Evolutionary conservation across 768 basidiomycete species (phyloP), one percentile per base, ranked within the genome.

Genomic region (Phanerochaete carnosa): DNA sequence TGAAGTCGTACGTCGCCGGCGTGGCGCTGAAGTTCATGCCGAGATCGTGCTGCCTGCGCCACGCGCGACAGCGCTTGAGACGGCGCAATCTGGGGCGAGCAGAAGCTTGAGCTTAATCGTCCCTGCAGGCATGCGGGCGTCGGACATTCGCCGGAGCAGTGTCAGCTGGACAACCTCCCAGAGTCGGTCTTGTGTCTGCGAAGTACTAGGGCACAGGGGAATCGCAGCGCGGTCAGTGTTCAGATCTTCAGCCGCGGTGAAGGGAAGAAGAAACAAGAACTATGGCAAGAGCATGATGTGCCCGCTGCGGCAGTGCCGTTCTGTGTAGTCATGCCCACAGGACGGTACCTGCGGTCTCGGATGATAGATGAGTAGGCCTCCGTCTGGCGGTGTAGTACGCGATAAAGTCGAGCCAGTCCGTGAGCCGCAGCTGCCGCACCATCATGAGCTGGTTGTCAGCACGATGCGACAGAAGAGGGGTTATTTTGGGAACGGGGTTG

Each of bases 131-230:
- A 89, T 83, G 82, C 76, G 51, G 91, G 78, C 0, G 76, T 81
- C n/a, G n/a, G n/a, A 91, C 85, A 15, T 69, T 82, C 1, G 80
- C 81, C 3, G 85, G 75, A 6, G 76, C 79, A 8, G 82, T n/a
- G n/a, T 83, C 19, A 86, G 77, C 64, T 90, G 75, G 5, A 87
- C 80, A n/a, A 90, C 76, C 5, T 77, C 89, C 88, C 90, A 92
- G 22, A 89, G 72, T 22, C 74, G 76, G 70, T 92, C 89, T 61
- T 82, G 68, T 6, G 83, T 79, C 85, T 89, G 61, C 37, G 37
- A 9, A n/a, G 23, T 15, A n/a, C 8, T 30, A 11, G 23, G 23
- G 47, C 25, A 22, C 12, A 5, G 2, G 39, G 12, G 32, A 12
- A 9, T 19, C 12, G 7, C 8, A n/a, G n/a, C n/a, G n/a, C n/a